Percentiles rank a stretch among this genome's conserved stretches.
These are phyloP conservation scores for Pontederia paniculata DNA, from an alignment of 176 grass and related monocot species.

Conservation along the genomic window DNA sequence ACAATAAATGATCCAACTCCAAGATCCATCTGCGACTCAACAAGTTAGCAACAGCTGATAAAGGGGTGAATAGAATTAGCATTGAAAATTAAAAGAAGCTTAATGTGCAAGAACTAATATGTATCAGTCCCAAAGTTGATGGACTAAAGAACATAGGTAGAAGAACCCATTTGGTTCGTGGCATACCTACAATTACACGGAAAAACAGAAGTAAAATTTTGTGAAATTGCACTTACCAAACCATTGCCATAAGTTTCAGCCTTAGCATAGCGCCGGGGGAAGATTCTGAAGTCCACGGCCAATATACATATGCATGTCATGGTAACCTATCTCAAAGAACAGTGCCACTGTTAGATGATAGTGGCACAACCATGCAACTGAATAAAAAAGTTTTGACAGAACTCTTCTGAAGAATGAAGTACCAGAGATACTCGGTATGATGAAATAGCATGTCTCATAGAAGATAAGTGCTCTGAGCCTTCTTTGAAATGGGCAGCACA, in stretches of 20 bases:
- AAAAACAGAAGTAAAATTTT: too few relatives aligned
- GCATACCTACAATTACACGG: too few relatives aligned
- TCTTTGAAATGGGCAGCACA: conserved; percentile 24
- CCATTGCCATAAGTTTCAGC: conserved; percentile 89
- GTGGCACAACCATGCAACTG: not conserved
- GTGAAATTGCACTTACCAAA: conserved; percentile 46
- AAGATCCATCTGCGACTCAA: too few relatives aligned
- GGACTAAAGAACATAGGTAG: too few relatives aligned
- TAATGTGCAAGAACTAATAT: too few relatives aligned
- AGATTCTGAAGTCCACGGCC: conserved; percentile 91
- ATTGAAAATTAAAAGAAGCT: too few relatives aligned
- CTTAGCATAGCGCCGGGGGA: conserved; percentile 82
- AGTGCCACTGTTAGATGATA: not conserved
- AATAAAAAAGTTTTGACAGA: not conserved
- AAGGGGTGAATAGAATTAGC: too few relatives aligned
- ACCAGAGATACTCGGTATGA: conserved; percentile 92
- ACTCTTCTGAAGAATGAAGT: conserved; percentile 8
- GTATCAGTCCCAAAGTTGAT: too few relatives aligned
- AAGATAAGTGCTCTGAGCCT: conserved; percentile 22
- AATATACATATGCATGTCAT: conserved; percentile 93
- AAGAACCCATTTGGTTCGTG: too few relatives aligned
- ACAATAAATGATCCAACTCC: too few relatives aligned
- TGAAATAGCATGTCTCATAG: conserved; percentile 46
- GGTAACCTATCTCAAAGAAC: conserved; percentile 42
- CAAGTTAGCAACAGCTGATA: too few relatives aligned